A percentile compares a stretch with the other conserved stretches of the same genome.
Conservation (phyloP, 495 filamentous ascomycete genomes). For the Penicillium macrosclerotiorum region DNA sequence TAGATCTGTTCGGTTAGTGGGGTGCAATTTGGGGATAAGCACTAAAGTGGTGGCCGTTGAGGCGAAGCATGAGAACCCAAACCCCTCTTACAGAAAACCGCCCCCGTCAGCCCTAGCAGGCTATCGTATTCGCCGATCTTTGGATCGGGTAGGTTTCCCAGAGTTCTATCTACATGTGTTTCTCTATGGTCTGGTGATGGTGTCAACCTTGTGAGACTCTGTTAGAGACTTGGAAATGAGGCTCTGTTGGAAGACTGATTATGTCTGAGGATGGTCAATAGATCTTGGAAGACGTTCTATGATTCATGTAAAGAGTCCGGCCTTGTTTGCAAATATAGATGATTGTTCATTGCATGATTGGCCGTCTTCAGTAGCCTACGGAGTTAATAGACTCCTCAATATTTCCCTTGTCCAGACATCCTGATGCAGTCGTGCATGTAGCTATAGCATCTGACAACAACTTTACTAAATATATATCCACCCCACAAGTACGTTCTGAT, state of each 20-base stretch:
- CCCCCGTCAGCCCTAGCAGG: conserved; percentile 17
- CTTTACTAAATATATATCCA: too few species aligned
- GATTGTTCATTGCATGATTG: neutral
- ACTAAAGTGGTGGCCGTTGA: conserved; percentile 11
- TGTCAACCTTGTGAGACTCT: neutral
- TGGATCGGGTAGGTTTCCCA: neutral
- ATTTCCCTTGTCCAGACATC: too few species aligned
- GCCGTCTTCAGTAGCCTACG: too few species aligned
- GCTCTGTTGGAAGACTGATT: neutral
- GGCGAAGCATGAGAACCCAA: conserved; percentile 2
- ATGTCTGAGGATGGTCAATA: neutral
- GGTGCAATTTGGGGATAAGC: conserved; percentile 11
- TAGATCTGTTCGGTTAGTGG: neutral
- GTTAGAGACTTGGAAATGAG: neutral
- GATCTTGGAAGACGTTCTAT: neutral
- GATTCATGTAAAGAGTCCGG: neutral
- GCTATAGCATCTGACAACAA: too few species aligned
- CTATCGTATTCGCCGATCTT: conserved; percentile 1
- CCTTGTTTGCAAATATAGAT: neutral
- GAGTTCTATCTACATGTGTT: too few species aligned
- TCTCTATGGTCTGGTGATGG: neutral
- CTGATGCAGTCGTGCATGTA: too few species aligned
- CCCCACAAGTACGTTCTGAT: too few species aligned
- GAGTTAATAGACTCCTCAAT: too few species aligned
- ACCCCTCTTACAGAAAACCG: conserved; percentile 12